Percentiles rank a stretch among this genome's conserved stretches.
These are phyloP conservation scores for Ascochyta fabae DNA, from an alignment of 2,329 filamentous ascomycete genomes.

Conservation along the genomic window DNA sequence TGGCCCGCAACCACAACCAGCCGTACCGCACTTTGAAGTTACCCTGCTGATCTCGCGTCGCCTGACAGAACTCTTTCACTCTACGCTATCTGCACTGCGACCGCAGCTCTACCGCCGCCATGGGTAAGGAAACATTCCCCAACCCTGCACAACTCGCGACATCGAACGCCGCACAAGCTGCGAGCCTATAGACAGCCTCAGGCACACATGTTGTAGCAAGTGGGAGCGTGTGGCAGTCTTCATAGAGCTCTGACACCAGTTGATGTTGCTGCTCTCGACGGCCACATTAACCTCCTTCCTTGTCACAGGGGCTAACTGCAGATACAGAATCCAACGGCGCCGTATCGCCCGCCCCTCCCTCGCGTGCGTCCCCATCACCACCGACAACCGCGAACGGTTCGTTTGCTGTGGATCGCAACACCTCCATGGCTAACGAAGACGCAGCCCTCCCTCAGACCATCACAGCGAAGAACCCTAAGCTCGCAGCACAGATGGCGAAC, in stretches of 20 bases:
- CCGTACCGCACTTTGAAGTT: constrained; percentile 21
- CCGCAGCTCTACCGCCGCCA: constrained; percentile 40
- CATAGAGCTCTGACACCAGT: constrained; percentile 21
- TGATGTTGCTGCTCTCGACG: constrained; percentile 20
- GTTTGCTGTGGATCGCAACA: constrained; percentile 65
- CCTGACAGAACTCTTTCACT: constrained; percentile 44
- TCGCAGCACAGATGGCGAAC: constrained; percentile 56
- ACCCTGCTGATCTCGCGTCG: constrained; percentile 31
- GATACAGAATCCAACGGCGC: constrained; percentile 55
- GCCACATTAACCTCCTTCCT: constrained; percentile 14
- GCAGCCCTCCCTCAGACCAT: constrained; percentile 63
- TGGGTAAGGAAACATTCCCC: constrained; percentile 45
- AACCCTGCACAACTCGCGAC: constrained; percentile 17
- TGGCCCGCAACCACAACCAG: constrained; percentile 29
- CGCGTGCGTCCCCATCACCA: constrained; percentile 56
- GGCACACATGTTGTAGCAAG: constrained; percentile 17
- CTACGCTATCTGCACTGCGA: constrained; percentile 38
- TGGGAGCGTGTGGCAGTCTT: constrained; percentile 14
- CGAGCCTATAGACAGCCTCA: constrained; percentile 13
- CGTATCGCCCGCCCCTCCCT: constrained; percentile 51
- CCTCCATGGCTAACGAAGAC: constrained; percentile 59
- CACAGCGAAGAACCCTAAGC: constrained; percentile 69
- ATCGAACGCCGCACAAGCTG: constrained; percentile 16
- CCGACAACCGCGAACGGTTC: constrained; percentile 58
- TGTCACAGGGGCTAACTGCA: constrained; percentile 35